A percentile compares a stretch with the other conserved stretches of the same genome.
phyloP scores from a whole-genome alignment of 1,139 yeast species.

The Kurtzmaniella quercitrusa region DNA sequence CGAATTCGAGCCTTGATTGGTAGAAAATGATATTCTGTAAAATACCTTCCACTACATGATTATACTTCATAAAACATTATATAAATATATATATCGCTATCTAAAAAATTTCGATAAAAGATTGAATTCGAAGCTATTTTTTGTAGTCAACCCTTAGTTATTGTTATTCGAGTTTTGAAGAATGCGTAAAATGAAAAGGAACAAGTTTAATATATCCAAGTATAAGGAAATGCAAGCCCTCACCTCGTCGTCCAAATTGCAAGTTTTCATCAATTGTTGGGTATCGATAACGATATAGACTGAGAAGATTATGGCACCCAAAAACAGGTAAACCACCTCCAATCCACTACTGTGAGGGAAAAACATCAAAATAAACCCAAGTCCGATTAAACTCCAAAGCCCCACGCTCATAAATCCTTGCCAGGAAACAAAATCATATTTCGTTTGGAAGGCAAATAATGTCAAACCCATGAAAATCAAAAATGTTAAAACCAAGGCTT shows the following conservation, averaged over 20 bases:
- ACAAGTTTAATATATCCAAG: constrained; percentile 77
- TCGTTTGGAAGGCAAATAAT: constrained; percentile 75
- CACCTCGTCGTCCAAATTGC: constrained; percentile 82
- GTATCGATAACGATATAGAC: constrained; percentile 78
- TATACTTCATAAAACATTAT: not conserved
- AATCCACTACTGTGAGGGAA: constrained; percentile 53
- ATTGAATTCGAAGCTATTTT: not conserved
- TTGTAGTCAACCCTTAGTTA: constrained; percentile 7
- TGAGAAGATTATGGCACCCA: constrained; percentile 73
- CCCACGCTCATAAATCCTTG: constrained; percentile 59
- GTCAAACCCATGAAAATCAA: constrained; percentile 74
- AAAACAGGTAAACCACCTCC: constrained; percentile 63
- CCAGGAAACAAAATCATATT: constrained; percentile 75
- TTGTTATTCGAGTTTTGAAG: constrained; percentile 46
- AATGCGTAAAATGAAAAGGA: constrained; percentile 70
- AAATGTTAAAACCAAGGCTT: constrained; percentile 68
- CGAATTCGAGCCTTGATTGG: not conserved
- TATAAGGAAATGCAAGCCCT: constrained; percentile 75
- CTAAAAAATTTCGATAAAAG: not conserved
- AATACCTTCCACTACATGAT: not conserved
- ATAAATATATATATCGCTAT: not conserved
- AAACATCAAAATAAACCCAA: constrained; percentile 67
- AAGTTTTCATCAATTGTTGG: constrained; percentile 73
- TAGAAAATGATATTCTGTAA: not conserved
- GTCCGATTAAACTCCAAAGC: constrained; percentile 67